phyloP scores from a whole-genome alignment of 2,329 filamentous ascomycete genomes.

The Cladosporium sp. region DNA sequence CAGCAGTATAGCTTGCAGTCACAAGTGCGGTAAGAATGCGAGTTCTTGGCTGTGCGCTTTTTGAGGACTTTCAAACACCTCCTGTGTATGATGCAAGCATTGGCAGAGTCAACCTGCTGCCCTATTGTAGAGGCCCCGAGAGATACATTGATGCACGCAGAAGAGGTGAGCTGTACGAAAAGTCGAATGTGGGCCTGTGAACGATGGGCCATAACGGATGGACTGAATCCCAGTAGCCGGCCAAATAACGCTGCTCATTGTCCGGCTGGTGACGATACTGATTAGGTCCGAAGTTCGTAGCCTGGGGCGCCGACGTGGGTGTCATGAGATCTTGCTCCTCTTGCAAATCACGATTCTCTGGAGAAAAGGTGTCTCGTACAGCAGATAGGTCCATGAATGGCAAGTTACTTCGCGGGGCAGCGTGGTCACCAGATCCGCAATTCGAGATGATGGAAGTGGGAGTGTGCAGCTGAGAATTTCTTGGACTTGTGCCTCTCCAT shows the following conservation, averaged over 20 bases:
- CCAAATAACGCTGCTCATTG: constrained; percentile 37
- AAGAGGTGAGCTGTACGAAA: constrained; percentile 37
- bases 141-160: constrained; percentile 42
- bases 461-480: neutral
- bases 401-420: neutral
- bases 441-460: neutral
- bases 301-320: constrained; percentile 4
- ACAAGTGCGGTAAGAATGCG: constrained; percentile 28
- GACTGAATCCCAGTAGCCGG: constrained; percentile 43
- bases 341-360: constrained; percentile 19
- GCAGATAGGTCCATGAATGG: neutral
- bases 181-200: constrained; percentile 38
- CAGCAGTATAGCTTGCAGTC: constrained; percentile 43
- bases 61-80: constrained; percentile 38
- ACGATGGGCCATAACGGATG: constrained; percentile 43
- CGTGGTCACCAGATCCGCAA: neutral
- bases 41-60: constrained; percentile 20
- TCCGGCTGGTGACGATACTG: neutral
- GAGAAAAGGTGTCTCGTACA: neutral
- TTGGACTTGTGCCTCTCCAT: neutral
- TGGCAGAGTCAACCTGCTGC: constrained; percentile 31
- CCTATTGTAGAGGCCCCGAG: constrained; percentile 40
- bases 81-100: constrained; percentile 38
- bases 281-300: constrained; percentile 1
- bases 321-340: constrained; percentile 17